These are phyloP conservation scores for Beauveria sp. DNA, from an alignment of 2,329 filamentous ascomycete genomes.

Conservation along the genomic window DNA sequence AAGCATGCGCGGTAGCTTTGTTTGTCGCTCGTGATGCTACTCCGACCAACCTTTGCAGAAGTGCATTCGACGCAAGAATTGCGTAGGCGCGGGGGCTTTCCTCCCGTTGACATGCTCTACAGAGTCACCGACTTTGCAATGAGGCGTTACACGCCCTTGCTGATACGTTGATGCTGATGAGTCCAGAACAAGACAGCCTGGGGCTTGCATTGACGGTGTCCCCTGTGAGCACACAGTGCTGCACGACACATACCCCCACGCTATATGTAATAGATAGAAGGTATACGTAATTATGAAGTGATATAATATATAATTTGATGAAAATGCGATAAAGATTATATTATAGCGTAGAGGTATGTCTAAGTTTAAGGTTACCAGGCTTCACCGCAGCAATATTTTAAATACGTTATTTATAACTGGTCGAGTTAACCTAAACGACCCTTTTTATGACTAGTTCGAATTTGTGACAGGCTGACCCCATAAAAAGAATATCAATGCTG, in stretches of 20 bases:
- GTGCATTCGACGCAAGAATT: not conserved
- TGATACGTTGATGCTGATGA: not conserved
- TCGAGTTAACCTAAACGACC: too few relatives aligned
- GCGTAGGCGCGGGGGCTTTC: not conserved
- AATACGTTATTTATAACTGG: too few relatives aligned
- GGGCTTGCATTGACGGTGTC: not conserved
- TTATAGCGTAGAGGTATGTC: too few relatives aligned
- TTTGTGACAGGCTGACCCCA: too few relatives aligned
- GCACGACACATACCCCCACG: not conserved
- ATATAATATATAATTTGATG: too few relatives aligned
- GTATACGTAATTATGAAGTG: too few relatives aligned
- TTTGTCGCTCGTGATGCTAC: not conserved
- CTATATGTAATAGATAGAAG: not conserved
- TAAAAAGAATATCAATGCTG: too few relatives aligned
- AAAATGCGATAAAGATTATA: too few relatives aligned
- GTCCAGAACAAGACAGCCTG: not conserved
- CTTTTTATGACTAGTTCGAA: too few relatives aligned
- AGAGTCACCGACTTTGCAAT: not conserved
- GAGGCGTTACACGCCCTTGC: not conserved
- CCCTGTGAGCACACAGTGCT: not conserved
- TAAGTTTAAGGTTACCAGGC: too few relatives aligned
- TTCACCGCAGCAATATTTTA: too few relatives aligned
- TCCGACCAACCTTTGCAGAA: not conserved
- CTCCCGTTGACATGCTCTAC: not conserved
- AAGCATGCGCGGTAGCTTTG: not conserved